Evolutionary conservation across 345 rosid genomes (phyloP), one percentile per base, ranked within the genome.

Genomic region (Citrus reticulata): DNA sequence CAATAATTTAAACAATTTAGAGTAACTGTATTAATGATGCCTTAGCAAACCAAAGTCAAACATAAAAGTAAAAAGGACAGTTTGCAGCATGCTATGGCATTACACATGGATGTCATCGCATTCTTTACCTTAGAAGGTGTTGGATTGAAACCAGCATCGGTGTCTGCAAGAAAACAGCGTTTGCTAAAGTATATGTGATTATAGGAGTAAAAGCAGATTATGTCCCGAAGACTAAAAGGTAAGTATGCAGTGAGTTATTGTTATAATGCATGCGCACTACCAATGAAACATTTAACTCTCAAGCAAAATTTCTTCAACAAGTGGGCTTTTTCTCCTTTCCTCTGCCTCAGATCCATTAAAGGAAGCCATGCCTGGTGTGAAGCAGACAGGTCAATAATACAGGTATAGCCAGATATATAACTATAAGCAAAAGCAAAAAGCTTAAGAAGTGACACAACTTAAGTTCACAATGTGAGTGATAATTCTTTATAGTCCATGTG

Each of bases 71-170:
- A 13, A 59, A 74, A 57, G 5, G 30, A 59, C 7, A 9, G 57
- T 27, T 14, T 35, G 25, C 34, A 55, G 62, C 65, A 20, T 57
- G 68, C 24, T 39, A 69, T 30, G 51, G 35, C 20, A 72, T 24
- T 11, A 62, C 25, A 20, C 60, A 29, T 3, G 35, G 49, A 75
- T 19, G 10, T 49, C 62, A 46, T 0, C 0, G 32, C 62, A 64
- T 42, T 75, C 46, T 80, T 79, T 84, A 89, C 95, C 89, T 93
- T 93, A 51, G 91, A 86, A 59, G 90, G 88, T 22, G 91, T 89
- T 32, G 96, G 96, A 82, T 78, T 88, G 72, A 91, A 93, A 39
- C 96, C 98, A 40, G 90, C 94, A 88, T 93, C 98, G 73, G 90
- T 85, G 24, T 93, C 96, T 92, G 90, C 84, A 81, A 81, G 63